Conservation (phyloP, 2,329 filamentous ascomycete genomes). For the Colletotrichum tabaci region DNA sequence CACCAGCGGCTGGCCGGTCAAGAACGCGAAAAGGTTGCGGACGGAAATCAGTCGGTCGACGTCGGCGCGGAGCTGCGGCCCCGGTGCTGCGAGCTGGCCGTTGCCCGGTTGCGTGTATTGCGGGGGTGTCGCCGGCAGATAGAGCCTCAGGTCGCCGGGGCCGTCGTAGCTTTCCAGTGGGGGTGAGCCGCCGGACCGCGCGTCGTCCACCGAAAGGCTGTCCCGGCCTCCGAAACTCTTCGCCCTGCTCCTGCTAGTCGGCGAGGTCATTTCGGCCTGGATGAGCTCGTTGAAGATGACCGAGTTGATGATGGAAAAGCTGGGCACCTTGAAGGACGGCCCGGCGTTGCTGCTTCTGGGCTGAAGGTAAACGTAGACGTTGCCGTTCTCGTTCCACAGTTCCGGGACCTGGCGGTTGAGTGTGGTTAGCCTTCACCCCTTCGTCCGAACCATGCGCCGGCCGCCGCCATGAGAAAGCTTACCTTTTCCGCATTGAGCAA, state of each 20-base stretch:
- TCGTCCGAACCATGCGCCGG: constrained; percentile 38
- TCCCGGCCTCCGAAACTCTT: constrained; percentile 64
- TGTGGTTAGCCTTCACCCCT: constrained; percentile 18
- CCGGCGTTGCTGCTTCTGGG: constrained; percentile 64
- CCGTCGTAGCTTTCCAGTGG: constrained; percentile 52
- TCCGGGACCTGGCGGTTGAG: constrained; percentile 68
- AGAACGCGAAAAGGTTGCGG: constrained; percentile 77
- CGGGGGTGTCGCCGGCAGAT: constrained; percentile 65
- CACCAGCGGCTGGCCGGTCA: constrained; percentile 75
- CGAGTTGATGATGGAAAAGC: constrained; percentile 68
- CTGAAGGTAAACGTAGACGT: constrained; percentile 71
- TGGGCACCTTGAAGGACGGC: constrained; percentile 73
- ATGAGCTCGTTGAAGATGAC: constrained; percentile 69
- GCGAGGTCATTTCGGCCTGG: constrained; percentile 58
- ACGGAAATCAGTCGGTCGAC: constrained; percentile 71
- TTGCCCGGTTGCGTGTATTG: constrained; percentile 47
- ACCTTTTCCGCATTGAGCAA: constrained; percentile 71
- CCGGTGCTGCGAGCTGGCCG: constrained; percentile 53
- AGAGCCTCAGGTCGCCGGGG: constrained; percentile 64
- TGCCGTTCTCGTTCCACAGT: constrained; percentile 74
- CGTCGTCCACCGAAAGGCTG: constrained; percentile 66
- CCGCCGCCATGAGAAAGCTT: constrained; percentile 38
- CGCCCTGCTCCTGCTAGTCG: constrained; percentile 50
- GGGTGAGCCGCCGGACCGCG: constrained; percentile 58
- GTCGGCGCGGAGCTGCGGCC: constrained; percentile 54